phyloP scores from a whole-genome alignment of 1,284 basidiomycete genomes.

The Apiotrichum akiyoshidainum region DNA sequence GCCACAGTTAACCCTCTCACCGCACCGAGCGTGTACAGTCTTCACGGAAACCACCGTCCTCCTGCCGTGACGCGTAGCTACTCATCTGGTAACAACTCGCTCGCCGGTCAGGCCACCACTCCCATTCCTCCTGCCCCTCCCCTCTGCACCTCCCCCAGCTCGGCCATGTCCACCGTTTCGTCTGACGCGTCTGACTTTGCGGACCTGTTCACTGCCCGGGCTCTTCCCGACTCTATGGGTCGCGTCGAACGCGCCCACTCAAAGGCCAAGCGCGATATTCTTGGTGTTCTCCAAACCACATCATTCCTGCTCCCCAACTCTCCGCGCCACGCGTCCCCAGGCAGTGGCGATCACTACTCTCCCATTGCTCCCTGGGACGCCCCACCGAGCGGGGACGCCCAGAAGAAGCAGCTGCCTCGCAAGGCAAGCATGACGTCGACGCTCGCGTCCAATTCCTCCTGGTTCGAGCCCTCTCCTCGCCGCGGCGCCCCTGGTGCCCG shows the following conservation, averaged over 20 bases:
- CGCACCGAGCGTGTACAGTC: background rate
- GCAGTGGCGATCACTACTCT: slow-evolving; percentile 20
- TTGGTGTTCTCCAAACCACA: background rate
- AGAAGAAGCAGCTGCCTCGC: background rate
- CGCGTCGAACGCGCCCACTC: background rate
- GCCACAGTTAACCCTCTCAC: background rate
- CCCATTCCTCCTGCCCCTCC: background rate
- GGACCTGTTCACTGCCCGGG: slow-evolving; percentile 5
- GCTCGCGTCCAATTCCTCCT: slow-evolving; percentile 6
- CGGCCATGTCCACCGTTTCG: background rate
- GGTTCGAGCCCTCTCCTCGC: slow-evolving; percentile 22
- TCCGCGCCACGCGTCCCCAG: slow-evolving; percentile 18
- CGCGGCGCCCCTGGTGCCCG: slow-evolving; percentile 15
- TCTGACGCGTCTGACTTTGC: slow-evolving; percentile 14
- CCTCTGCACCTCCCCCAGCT: slow-evolving; percentile 2
- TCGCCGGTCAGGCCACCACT: background rate
- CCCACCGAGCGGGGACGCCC: background rate
- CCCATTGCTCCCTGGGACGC: slow-evolving; percentile 33
- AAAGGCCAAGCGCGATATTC: background rate
- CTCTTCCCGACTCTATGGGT: background rate
- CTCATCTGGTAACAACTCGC: background rate
- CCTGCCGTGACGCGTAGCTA: background rate
- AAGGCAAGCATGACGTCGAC: background rate
- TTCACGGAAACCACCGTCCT: background rate
- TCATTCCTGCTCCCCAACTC: background rate